Percentiles rank a stretch among this genome's conserved stretches.
Evolutionary conservation across 1,284 basidiomycete species (phyloP).

Genomic region (Boletus albobrunnescens): DNA sequence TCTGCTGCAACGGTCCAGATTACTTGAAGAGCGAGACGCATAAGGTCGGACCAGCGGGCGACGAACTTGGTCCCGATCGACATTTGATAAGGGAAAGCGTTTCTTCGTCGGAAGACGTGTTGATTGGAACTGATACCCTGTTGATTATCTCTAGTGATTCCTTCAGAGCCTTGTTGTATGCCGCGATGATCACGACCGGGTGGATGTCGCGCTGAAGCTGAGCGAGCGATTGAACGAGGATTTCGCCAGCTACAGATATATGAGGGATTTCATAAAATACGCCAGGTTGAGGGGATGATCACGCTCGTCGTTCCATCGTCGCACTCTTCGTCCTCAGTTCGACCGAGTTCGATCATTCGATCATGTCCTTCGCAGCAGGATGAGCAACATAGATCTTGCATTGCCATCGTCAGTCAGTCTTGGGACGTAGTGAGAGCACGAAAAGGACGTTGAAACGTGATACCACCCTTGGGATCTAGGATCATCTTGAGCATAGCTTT

Average conservation of each 20-base stretch:
- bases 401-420: slow-evolving; percentile 98
- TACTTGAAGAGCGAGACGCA: slow-evolving; percentile 91
- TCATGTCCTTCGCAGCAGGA: slow-evolving; percentile 96
- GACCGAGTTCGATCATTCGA: slow-evolving; percentile 98
- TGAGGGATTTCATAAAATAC: neutral
- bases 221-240: slow-evolving; percentile 91
- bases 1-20: slow-evolving; percentile 74
- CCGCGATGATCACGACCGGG: slow-evolving; percentile 97
- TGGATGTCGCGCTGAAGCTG: slow-evolving; percentile 96
- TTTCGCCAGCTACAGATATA: slow-evolving; percentile 78
- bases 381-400: slow-evolving; percentile 99
- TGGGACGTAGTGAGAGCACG: slow-evolving; percentile 1
- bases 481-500: slow-evolving; percentile 99
- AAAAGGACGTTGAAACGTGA: slow-evolving; percentile 44
- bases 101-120: slow-evolving; percentile 81
- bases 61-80: slow-evolving; percentile 99
- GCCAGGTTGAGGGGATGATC: slow-evolving; percentile 78
- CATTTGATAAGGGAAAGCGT: slow-evolving; percentile 97
- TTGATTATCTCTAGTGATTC: slow-evolving; percentile 85
- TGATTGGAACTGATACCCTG: slow-evolving; percentile 88
- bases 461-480: slow-evolving; percentile 95
- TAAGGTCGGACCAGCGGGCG: slow-evolving; percentile 93
- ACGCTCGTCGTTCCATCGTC: slow-evolving; percentile 98
- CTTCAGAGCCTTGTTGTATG: slow-evolving; percentile 93
- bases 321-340: slow-evolving; percentile 98